Evolutionary conservation across 1,284 basidiomycete genomes (phyloP).

Genomic region (Heterobasidion occidentale): DNA sequence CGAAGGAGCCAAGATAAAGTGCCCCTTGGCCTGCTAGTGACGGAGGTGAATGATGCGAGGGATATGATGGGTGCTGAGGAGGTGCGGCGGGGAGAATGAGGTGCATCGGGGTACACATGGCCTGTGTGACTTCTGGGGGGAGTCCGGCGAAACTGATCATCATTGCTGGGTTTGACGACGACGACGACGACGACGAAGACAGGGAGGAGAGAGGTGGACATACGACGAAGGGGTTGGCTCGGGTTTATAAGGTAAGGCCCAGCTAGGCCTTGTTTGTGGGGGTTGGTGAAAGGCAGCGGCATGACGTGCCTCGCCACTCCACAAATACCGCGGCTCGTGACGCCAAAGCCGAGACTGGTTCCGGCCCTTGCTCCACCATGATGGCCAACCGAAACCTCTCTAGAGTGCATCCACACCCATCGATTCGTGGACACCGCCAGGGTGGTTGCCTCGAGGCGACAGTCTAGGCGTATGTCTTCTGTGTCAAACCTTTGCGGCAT

Average conservation of each 20-base stretch:
- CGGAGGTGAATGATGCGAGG: slow-evolving; percentile 7
- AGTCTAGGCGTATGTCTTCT: too few species aligned
- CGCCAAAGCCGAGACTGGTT: neutral
- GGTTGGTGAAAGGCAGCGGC: neutral
- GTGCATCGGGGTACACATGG: slow-evolving; percentile 78
- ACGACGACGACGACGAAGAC: neutral
- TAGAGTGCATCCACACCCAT: too few species aligned
- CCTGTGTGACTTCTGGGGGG: slow-evolving; percentile 64
- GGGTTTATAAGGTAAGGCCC: neutral
- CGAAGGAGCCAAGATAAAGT: slow-evolving; percentile 31
- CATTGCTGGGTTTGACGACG: neutral
- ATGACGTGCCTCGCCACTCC: neutral
- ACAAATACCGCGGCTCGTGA: neutral
- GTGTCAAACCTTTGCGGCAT: too few species aligned
- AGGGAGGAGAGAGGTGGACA: neutral
- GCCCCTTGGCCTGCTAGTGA: slow-evolving; percentile 15
- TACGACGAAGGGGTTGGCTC: neutral
- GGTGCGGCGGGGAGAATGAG: slow-evolving; percentile 43
- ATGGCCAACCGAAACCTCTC: too few species aligned
- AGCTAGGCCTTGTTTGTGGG: neutral
- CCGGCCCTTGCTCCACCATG: neutral
- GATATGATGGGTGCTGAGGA: slow-evolving; percentile 11
- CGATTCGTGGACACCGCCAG: too few species aligned
- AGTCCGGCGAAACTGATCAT: slow-evolving; percentile 72
- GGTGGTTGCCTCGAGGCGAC: too few species aligned